Conservation (phyloP, 495 filamentous ascomycete genomes). For the Chaetomium tenue region DNA sequence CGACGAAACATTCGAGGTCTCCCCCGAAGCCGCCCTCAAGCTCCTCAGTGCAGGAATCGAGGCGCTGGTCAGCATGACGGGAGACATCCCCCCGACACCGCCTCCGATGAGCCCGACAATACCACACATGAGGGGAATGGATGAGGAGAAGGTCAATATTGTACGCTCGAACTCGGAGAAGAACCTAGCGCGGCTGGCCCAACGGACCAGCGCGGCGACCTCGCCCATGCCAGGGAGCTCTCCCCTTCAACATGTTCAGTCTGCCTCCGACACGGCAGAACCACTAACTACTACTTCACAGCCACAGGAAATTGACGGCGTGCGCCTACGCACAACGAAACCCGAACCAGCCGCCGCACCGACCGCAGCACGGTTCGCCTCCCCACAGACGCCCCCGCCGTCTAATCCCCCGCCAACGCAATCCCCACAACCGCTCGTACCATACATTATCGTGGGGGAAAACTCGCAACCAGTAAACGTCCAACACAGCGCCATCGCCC, state of each 20-base stretch:
- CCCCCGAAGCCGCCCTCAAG: conserved; percentile 72
- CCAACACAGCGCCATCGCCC: conserved; percentile 77
- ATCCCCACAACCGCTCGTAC: conserved; percentile 33
- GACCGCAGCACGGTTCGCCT: not conserved
- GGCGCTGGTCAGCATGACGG: conserved; percentile 65
- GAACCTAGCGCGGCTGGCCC: conserved; percentile 41
- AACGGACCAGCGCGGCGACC: conserved; percentile 30
- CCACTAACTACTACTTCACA: not conserved
- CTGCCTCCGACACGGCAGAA: conserved; percentile 10
- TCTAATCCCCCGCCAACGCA: conserved; percentile 16
- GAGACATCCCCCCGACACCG: conserved; percentile 72
- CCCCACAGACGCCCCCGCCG: conserved; percentile 21
- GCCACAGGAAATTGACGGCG: conserved; percentile 44
- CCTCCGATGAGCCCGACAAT: conserved; percentile 59
- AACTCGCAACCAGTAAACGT: conserved; percentile 61
- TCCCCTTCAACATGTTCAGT: conserved; percentile 15
- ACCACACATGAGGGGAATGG: conserved; percentile 59
- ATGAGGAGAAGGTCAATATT: conserved; percentile 58
- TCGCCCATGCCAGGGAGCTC: conserved; percentile 28
- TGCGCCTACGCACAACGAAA: conserved; percentile 35
- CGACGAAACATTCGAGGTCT: conserved; percentile 68
- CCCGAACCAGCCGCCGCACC: not conserved
- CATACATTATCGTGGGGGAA: conserved; percentile 57
- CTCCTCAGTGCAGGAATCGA: conserved; percentile 72
- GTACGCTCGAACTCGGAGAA: conserved; percentile 52